Evolutionary conservation across 495 filamentous ascomycete species (phyloP).

Genomic region (Aspergillus cristatus): DNA sequence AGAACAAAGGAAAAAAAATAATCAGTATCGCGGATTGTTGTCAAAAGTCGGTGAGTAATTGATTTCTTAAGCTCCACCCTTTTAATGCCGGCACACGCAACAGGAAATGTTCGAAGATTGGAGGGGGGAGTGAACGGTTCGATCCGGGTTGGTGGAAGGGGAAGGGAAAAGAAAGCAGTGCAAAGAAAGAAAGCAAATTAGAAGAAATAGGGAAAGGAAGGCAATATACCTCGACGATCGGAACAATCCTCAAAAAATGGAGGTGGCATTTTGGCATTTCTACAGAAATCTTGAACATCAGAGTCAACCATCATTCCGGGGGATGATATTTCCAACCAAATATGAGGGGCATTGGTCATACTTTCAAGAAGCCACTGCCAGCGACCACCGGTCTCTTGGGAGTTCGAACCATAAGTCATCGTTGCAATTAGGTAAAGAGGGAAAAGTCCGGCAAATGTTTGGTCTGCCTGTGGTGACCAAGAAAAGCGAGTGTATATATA

Average conservation of each 20-base stretch:
- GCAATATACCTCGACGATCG: slow-evolving; percentile 60
- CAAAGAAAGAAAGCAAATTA: slow-evolving; percentile 4
- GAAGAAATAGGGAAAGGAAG: slow-evolving; percentile 1
- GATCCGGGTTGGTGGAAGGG: background rate
- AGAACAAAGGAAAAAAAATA: slow-evolving; percentile 3
- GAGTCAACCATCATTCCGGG: no score
- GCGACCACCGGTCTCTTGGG: no score
- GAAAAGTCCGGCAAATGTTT: no score
- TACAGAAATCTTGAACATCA: slow-evolving; percentile 50
- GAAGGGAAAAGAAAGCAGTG: background rate
- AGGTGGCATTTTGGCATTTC: slow-evolving; percentile 37
- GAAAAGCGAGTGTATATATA: no score
- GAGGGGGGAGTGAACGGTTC: background rate
- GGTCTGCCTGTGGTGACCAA: no score
- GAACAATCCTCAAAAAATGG: slow-evolving; percentile 66
- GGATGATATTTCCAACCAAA: no score
- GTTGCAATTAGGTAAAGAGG: no score
- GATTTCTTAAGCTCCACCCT: slow-evolving; percentile 16
- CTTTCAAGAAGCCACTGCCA: no score
- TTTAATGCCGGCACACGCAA: slow-evolving; percentile 16
- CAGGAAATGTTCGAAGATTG: slow-evolving; percentile 1
- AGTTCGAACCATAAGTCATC: no score
- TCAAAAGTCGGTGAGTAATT: slow-evolving; percentile 33
- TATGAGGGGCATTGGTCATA: no score
- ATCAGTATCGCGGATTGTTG: slow-evolving; percentile 16